Conservation (phyloP, 352 stramenopile genomes). For the Globisporangium iwayamae region DNA sequence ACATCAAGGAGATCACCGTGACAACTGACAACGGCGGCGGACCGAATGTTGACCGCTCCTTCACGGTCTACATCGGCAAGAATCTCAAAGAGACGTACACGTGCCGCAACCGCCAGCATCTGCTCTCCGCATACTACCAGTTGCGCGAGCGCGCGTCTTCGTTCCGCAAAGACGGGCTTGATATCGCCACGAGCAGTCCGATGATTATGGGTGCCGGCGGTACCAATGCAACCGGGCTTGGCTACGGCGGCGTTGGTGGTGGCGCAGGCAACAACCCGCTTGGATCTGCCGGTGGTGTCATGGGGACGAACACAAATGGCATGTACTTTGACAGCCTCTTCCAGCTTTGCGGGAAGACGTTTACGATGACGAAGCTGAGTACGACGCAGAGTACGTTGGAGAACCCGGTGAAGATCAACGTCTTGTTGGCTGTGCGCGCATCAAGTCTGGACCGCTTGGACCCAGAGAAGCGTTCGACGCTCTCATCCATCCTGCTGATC, state of each 20-base stretch:
- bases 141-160: conserved; percentile 77
- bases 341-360: conserved; percentile 82
- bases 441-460: conserved; percentile 78
- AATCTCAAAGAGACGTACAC: conserved; percentile 87
- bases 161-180: conserved; percentile 48
- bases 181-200: conserved; percentile 40
- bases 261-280: conserved; percentile 14
- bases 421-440: conserved; percentile 71
- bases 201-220: conserved; percentile 29
- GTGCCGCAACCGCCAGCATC: conserved; percentile 74
- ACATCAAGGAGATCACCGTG: conserved; percentile 87
- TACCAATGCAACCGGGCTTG: conserved; percentile 21
- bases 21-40: conserved; percentile 55
- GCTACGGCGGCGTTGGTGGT: conserved; percentile 25
- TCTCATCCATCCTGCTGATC: conserved; percentile 83
- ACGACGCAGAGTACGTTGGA: conserved; percentile 67
- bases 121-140: conserved; percentile 86
- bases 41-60: conserved; percentile 66
- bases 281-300: conserved; percentile 13
- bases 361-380: conserved; percentile 82
- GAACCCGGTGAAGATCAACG: conserved; percentile 64
- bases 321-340: conserved; percentile 89
- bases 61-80: conserved; percentile 84
- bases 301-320: conserved; percentile 33
- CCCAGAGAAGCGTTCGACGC: conserved; percentile 49